Evolutionary conservation across 202 grass and related monocot species (phyloP), one percentile per base, ranked within the genome.

Genomic region (Carex sylvatica): DNA sequence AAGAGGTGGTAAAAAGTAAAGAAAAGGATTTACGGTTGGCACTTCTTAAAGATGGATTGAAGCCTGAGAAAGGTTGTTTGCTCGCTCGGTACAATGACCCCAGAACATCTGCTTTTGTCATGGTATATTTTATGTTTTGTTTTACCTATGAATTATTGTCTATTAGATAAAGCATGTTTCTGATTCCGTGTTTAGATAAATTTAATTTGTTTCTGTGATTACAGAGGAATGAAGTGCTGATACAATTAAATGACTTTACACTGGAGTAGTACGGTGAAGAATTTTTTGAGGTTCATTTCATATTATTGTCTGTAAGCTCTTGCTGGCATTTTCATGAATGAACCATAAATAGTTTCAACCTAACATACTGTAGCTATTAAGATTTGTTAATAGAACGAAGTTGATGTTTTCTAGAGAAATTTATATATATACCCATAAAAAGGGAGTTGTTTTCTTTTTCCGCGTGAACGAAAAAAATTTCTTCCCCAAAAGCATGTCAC

Each of bases 81-180:
- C 91, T 91, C 76, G 95, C 92, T 19, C 89, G 95, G 31, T 98
- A 93, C 76, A 98, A 98, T 90, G 95, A 98, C 88, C 92, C 91
- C 71, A 88, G 89, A 46, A 98, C 95, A 84, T 85, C 87, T 61
- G 85, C 84, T 80, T 95, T 98, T 85, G 49, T 95, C 82, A 94
- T 93, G 92, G 95, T 98, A 91, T 83, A 70, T 74, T 85, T 83
- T 77, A 11, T 79, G 70, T 12, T 65, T 54, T 12, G 6, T 51
- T 44, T 56, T 15, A 59, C 13, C 64, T 80, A 61, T 61, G 2
- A 68, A 19, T 33, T 14, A 36, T 70, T 59, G 38, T 70, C 5
- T 15, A 20, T 65, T 36, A 10, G 19, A 52, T 24, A 5, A 56
- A 20, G 9, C 19, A 54, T 30, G 6, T 55, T 58, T 55, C 22